Evolutionary conservation across 2,329 filamentous ascomycete genomes (phyloP), one percentile per base, ranked within the genome.

Genomic region (Aureobasidium melanogenum): DNA sequence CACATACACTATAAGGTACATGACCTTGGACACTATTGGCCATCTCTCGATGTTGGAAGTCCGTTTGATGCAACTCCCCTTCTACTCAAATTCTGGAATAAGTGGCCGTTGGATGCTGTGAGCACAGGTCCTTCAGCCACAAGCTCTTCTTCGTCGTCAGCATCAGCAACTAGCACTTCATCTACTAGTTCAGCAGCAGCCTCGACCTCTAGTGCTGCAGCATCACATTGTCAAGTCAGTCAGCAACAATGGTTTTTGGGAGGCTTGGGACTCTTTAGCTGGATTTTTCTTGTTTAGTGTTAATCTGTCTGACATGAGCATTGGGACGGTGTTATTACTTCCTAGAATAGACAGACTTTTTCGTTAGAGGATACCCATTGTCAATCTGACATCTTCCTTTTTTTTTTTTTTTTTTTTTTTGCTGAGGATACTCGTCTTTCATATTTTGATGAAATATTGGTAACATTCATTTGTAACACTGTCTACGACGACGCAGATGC

Each of bases 1-100:
- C 70, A 77, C 6, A 66, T 71, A 30, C 75, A 77, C 57, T 77
- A 76, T 62, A 70, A 69, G 32, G 68, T 75, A 30, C 70, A 67
- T 9, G 72, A 73, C 5, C 36, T 76, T 22, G 69, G 69, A 6
- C 76, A 78, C 62, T 71, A 73, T 51, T 79, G 76, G 76, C 74
- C 75, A 2, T 74, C 69, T 32, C 66, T 36, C 34, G 38, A 63
- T 32, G 15, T n/a, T 36, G 28, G 63, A 52, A 54, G 32, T 34
- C 43, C 51, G 2, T 65, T 60, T 34, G 58, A 67, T 28, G 67
- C 63, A 6, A 68, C 67, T 32, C 63, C 63, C 22, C 22, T 68
- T 26, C 64, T 68, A 24, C 64, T 67, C 34, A 61, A 66, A 1
- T 69, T 67, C 55, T 69, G 67, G 58, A 62, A 63, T 15, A 62